Percentiles rank a stretch among this genome's conserved stretches.
Conservation (phyloP, 345 rosid species). For the Cardiospermum halicacabum region DNA sequence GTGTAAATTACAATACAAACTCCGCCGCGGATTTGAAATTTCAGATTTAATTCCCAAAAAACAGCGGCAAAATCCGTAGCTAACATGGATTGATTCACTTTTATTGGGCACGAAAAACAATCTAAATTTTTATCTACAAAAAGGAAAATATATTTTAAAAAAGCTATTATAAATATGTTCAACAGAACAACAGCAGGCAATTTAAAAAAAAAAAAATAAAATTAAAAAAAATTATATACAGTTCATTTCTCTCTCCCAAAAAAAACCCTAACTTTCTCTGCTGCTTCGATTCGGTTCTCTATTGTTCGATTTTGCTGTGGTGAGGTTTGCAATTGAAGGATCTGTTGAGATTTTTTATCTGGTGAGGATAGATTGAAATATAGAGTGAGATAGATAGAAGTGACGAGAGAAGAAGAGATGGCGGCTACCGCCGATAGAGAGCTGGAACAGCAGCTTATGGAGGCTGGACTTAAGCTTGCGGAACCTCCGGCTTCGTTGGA, state of each 20-base stretch:
- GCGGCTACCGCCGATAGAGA: conserved; percentile 56
- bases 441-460: conserved; percentile 58
- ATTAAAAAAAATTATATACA: neutral
- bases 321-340: conserved; percentile 31
- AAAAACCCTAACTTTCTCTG: conserved; percentile 22
- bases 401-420: conserved; percentile 23
- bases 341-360: conserved; percentile 3
- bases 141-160: neutral
- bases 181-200: neutral
- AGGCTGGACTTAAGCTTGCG: conserved; percentile 66
- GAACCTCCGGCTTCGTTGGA: conserved; percentile 65
- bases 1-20: conserved; percentile 11
- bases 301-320: conserved; percentile 12
- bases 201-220: neutral
- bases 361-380: neutral
- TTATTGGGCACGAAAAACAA: conserved; percentile 13
- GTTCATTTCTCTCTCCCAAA: neutral
- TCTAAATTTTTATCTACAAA: neutral
- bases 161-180: conserved; percentile 7
- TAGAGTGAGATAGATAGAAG: neutral
- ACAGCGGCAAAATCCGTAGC: conserved; percentile 35
- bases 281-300: conserved; percentile 7
- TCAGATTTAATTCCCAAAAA: conserved; percentile 25
- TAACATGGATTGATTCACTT: conserved; percentile 28
- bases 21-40: conserved; percentile 31